Percentiles rank a stretch among this genome's conserved stretches.
phyloP scores from a whole-genome alignment of 164 flowering plant species.

The Sedum album region DNA sequence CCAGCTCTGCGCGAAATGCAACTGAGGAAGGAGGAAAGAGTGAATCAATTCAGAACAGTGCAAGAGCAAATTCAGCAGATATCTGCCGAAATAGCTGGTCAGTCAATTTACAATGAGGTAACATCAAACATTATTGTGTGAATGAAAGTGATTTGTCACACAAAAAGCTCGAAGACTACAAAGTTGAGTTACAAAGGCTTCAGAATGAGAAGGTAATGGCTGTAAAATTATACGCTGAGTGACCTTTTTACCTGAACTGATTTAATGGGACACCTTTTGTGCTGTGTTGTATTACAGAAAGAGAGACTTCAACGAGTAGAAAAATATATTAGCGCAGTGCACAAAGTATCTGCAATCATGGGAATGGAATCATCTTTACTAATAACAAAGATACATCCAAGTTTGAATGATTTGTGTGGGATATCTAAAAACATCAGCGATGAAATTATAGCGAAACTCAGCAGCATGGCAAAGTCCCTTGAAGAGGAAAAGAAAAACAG shows the following conservation, averaged over 20 bases:
- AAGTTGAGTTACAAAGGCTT: conserved; percentile 61
- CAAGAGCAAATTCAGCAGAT: conserved; percentile 66
- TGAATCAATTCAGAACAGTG: conserved; percentile 61
- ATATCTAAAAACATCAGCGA: conserved; percentile 76
- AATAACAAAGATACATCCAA: conserved; percentile 76
- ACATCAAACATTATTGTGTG: conserved; percentile 28
- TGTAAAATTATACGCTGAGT: no score
- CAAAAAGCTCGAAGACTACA: conserved; percentile 79
- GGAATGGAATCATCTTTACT: conserved; percentile 71
- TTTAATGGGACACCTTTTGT: background rate
- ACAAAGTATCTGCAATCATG: conserved; percentile 44
- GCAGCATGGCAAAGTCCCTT: conserved; percentile 56
- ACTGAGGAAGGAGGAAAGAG: conserved; percentile 60
- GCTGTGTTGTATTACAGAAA: conserved; percentile 28
- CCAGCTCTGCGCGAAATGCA: conserved; percentile 83
- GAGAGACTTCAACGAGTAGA: conserved; percentile 70
- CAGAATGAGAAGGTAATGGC: conserved; percentile 29
- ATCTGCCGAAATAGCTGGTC: conserved; percentile 75
- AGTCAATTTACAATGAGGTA: conserved; percentile 32
- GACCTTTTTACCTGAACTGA: background rate
- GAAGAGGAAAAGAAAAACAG: conserved; percentile 68
- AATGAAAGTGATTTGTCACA: conserved; percentile 74
- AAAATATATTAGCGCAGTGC: conserved; percentile 39
- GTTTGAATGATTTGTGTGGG: conserved; percentile 57
- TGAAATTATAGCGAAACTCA: conserved; percentile 50